Conservation (phyloP, 2,329 filamentous ascomycete genomes). For the Hymenoscyphus fructigenus region DNA sequence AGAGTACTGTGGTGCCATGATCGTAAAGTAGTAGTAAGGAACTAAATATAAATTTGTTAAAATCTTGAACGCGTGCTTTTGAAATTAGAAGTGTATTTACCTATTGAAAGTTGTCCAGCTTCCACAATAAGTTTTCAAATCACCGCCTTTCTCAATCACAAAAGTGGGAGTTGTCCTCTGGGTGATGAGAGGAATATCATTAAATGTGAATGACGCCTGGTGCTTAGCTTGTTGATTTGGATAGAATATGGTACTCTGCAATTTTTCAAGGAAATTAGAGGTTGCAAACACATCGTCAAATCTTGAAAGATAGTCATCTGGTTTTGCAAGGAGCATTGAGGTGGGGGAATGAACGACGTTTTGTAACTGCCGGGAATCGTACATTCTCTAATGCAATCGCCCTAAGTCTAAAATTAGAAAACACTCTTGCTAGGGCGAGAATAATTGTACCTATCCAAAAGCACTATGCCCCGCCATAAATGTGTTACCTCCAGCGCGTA, state of each 20-base stretch:
- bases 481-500: neutral
- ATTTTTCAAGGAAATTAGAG: neutral
- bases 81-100: neutral
- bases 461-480: neutral
- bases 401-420: neutral
- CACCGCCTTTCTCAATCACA: neutral
- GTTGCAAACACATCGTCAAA: neutral
- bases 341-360: neutral
- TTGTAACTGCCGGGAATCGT: neutral
- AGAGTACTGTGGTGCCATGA: neutral
- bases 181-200: neutral
- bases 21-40: neutral
- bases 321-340: neutral
- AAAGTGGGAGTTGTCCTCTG: neutral
- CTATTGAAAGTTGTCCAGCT: neutral
- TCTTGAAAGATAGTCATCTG: neutral
- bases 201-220: neutral
- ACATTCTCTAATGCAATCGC: neutral
- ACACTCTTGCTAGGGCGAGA: neutral
- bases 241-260: neutral
- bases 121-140: neutral
- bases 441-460: slow-evolving; percentile 5
- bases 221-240: neutral
- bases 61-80: neutral
- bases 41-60: neutral